These are phyloP conservation scores for Hygrocybe punicea DNA, from an alignment of 768 basidiomycete species.

Conservation along the genomic window DNA sequence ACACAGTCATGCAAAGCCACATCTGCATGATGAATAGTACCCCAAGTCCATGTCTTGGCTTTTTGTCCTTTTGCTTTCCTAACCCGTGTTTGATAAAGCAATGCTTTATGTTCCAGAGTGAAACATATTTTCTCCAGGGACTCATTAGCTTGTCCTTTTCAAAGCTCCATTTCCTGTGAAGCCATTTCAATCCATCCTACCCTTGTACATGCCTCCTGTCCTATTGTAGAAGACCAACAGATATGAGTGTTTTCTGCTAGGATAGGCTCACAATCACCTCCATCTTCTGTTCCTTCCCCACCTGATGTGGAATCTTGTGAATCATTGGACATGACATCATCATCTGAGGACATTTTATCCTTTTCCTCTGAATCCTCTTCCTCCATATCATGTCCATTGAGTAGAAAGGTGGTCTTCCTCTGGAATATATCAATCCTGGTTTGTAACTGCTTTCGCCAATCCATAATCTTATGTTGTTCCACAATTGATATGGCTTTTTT, in stretches of 20 bases:
- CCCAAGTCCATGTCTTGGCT: no score
- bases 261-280: background rate
- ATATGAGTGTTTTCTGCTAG: background rate
- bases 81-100: background rate
- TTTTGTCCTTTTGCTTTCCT: background rate
- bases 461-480: background rate
- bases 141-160: constrained; percentile 17
- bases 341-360: background rate
- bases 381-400: background rate
- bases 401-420: background rate
- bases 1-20: background rate
- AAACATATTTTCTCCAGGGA: constrained; percentile 8
- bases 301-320: background rate
- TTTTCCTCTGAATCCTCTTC: background rate
- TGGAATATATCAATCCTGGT: background rate
- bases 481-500: background rate
- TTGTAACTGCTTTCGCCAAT: background rate
- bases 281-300: background rate
- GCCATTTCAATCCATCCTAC: background rate
- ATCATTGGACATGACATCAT: background rate
- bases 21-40: no score
- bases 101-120: constrained; percentile 10
- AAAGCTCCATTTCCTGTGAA: constrained; percentile 7
- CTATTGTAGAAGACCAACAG: background rate
- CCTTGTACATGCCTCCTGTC: background rate